Conservation (phyloP, 2,329 filamentous ascomycete genomes). For the Lecanicillium sp. region DNA sequence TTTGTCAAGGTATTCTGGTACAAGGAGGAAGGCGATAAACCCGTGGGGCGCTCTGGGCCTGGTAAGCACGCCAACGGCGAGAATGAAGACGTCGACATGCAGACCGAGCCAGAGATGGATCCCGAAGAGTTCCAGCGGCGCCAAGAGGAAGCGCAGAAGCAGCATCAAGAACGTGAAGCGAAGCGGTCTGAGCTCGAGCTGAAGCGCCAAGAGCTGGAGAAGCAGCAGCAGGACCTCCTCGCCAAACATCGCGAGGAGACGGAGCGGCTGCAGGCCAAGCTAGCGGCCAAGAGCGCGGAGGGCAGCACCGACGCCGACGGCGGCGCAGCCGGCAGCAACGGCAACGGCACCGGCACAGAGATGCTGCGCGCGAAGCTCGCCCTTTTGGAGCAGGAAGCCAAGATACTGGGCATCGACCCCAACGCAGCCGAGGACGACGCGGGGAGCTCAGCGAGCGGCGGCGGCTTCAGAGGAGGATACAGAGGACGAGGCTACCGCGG, state of each 20-base stretch:
- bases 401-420: conserved; percentile 60
- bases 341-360: conserved; percentile 36
- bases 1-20: conserved; percentile 83
- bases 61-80: conserved; percentile 15
- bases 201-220: conserved; percentile 56
- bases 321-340: conserved; percentile 21
- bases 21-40: conserved; percentile 42
- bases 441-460: conserved; percentile 17
- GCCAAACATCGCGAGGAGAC: conserved; percentile 59
- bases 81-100: conserved; percentile 10
- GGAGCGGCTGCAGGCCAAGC: conserved; percentile 53
- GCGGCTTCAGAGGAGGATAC: conserved; percentile 23
- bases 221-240: conserved; percentile 53
- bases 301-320: conserved; percentile 12
- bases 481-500: conserved; percentile 23
- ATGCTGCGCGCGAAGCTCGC: conserved; percentile 64
- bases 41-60: conserved; percentile 16
- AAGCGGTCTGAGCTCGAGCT: conserved; percentile 57
- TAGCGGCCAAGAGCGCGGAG: conserved; percentile 10
- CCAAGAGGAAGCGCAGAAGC: conserved; percentile 65
- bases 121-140: conserved; percentile 59
- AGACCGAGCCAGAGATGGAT: conserved; percentile 50
- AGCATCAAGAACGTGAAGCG: conserved; percentile 56
- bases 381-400: conserved; percentile 65
- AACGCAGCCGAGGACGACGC: conserved; percentile 24